These are phyloP conservation scores for Pseudonitzschia delicatissima DNA, from an alignment of 108 stramenopile species.

Conservation along the genomic window DNA sequence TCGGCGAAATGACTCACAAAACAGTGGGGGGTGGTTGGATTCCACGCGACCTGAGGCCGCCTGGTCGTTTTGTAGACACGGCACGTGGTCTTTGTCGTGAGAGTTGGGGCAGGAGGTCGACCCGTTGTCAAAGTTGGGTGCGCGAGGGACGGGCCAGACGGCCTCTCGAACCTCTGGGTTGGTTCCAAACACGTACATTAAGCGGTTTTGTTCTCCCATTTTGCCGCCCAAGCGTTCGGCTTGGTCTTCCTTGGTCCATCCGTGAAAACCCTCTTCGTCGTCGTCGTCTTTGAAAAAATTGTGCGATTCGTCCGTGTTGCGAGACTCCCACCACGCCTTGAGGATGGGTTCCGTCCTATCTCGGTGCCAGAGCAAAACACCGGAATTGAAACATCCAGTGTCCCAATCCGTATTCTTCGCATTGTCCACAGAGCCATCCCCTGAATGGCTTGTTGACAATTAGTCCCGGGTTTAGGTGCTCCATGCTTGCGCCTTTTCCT, in stretches of 20 bases:
- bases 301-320: slow-evolving; percentile 9
- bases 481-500: slow-evolving; percentile 3
- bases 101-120: slow-evolving; percentile 5
- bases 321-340: slow-evolving; percentile 29
- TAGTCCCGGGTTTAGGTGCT: slow-evolving; percentile 11
- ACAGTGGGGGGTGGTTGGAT: slow-evolving; percentile 1
- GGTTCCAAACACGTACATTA: slow-evolving; percentile 22
- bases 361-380: slow-evolving; percentile 30
- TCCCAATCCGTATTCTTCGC: slow-evolving; percentile 22
- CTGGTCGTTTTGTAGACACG: slow-evolving; percentile 29
- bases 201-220: slow-evolving; percentile 31
- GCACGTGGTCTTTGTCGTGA: background rate
- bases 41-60: slow-evolving; percentile 8
- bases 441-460: slow-evolving; percentile 34
- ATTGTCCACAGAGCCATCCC: slow-evolving; percentile 29
- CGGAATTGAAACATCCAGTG: slow-evolving; percentile 38
- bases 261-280: background rate
- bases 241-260: background rate
- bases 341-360: slow-evolving; percentile 9
- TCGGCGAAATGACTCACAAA: slow-evolving; percentile 7
- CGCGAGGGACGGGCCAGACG: slow-evolving; percentile 30
- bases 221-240: slow-evolving; percentile 3
- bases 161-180: slow-evolving; percentile 16
- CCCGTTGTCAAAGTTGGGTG: background rate
- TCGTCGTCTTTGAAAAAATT: slow-evolving; percentile 19